phyloP scores from a whole-genome alignment of 768 basidiomycete genomes.

The Steccherinum ochraceum region DNA sequence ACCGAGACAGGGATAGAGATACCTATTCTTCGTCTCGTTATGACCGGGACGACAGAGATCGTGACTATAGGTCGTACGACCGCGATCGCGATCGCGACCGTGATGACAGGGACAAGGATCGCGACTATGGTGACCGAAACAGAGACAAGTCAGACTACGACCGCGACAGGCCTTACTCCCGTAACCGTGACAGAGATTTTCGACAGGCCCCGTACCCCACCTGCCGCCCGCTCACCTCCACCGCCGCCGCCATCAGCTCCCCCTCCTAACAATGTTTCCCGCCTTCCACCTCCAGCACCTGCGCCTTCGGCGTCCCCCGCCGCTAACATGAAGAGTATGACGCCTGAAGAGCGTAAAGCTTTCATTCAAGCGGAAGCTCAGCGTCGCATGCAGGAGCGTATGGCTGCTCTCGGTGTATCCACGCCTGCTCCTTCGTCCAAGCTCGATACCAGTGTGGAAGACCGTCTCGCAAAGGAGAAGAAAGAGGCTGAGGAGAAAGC shows the following conservation, averaged over 20 bases:
- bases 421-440: slow-evolving; percentile 35
- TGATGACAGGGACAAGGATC: slow-evolving; percentile 27
- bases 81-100: slow-evolving; percentile 38
- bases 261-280: slow-evolving; percentile 30
- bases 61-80: slow-evolving; percentile 23
- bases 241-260: slow-evolving; percentile 45
- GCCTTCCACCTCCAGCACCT: slow-evolving; percentile 46
- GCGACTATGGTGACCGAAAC: slow-evolving; percentile 28
- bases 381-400: slow-evolving; percentile 76
- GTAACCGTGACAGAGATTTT: slow-evolving; percentile 33
- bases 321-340: slow-evolving; percentile 69
- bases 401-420: slow-evolving; percentile 71
- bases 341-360: slow-evolving; percentile 74
- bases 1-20: slow-evolving; percentile 27
- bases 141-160: slow-evolving; percentile 18
- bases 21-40: slow-evolving; percentile 19
- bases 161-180: slow-evolving; percentile 31
- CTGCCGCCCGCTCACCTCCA: slow-evolving; percentile 37
- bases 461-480: slow-evolving; percentile 79
- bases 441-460: slow-evolving; percentile 78
- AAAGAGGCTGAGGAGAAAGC: slow-evolving; percentile 88
- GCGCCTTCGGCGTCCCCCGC: slow-evolving; percentile 53
- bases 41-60: slow-evolving; percentile 27
- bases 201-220: slow-evolving; percentile 28
- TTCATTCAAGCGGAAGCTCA: slow-evolving; percentile 77